Base-by-base conservation (phyloP, 1,284 basidiomycete species). In the Schizophyllum amplum region DNA sequence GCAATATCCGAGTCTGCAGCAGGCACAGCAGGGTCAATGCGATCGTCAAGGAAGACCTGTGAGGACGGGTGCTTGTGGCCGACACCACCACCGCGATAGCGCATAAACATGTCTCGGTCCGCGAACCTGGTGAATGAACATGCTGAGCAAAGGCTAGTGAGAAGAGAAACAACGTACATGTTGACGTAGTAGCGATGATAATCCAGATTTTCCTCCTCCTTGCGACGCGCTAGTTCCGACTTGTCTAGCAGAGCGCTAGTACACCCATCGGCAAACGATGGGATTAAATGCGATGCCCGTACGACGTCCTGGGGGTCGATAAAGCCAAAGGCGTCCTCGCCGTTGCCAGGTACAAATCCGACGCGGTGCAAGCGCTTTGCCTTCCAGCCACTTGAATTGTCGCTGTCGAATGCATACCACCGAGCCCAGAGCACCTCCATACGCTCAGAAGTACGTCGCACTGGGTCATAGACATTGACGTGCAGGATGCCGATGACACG, bases 61-160 rank as follows among this genome's bases (percentile, higher is more conserved):
- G 47, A 22, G 11, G 47, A 33, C 42, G 6, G 48, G 46, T 5
- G 23, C 22, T 48, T 48, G 54, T 74, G 71, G 0, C 70, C 68
- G 20, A 71, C 58, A 1, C 65, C 69, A 23, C 66, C 60, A 4
- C 67, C 68, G 4, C 47, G 51, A 52, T 61, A 70, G 0, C 66
- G 60, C 67, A 72, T 68, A 13, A 69, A 62, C 67, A 72, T 69
- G 51, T 74, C 71, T 4, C 66, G 59, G 55, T 74, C 72, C 49
- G 67, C 66, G 58, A 72, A 74, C 2, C 72, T 74, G 24, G 46
- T 15, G 22, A 52, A n/a, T 47, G 54, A 4, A 54, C 47, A 56
- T 27, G 17, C 24, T 24, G 21, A 55, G 47, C 17, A 55, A 47
- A 24, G 33, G 33, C 21, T 47, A 47, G 42, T 46, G 24, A 6